Percentiles rank a stretch among this genome's conserved stretches.
phyloP scores from a whole-genome alignment of 1,284 basidiomycete genomes.

The Leccinum pallidistipes region DNA sequence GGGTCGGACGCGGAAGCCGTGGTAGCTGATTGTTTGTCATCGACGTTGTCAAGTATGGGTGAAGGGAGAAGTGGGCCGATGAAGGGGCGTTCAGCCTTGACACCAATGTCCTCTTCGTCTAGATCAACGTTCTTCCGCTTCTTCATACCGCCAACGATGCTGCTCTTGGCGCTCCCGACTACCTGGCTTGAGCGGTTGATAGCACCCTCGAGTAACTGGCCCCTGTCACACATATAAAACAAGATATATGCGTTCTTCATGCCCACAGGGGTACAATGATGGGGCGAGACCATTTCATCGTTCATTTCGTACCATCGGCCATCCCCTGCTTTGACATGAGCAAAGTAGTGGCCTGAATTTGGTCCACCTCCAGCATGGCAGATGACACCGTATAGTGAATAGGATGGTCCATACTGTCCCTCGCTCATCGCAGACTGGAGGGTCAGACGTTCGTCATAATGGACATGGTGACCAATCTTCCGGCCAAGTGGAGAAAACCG shows the following conservation, averaged over 20 bases:
- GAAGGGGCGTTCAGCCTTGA: slow-evolving; percentile 51
- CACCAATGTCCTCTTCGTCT: slow-evolving; percentile 51
- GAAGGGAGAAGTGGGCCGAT: slow-evolving; percentile 67
- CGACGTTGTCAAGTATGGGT: slow-evolving; percentile 27
- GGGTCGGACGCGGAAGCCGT: slow-evolving; percentile 44
- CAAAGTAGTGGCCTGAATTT: slow-evolving; percentile 95
- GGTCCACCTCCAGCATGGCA: slow-evolving; percentile 92
- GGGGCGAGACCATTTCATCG: slow-evolving; percentile 73
- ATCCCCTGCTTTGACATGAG: slow-evolving; percentile 74
- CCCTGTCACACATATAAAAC: slow-evolving; percentile 85
- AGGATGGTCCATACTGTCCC: slow-evolving; percentile 72
- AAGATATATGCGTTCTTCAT: slow-evolving; percentile 90
- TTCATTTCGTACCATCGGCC: slow-evolving; percentile 93
- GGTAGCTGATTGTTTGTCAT: slow-evolving; percentile 7
- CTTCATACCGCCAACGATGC: slow-evolving; percentile 59
- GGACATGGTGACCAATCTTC: slow-evolving; percentile 79
- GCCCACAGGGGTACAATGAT: slow-evolving; percentile 47
- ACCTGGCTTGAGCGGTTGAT: slow-evolving; percentile 37
- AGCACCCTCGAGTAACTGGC: slow-evolving; percentile 65
- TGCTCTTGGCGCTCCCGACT: slow-evolving; percentile 32
- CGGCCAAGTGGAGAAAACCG: slow-evolving; percentile 89
- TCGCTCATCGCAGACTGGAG: slow-evolving; percentile 86
- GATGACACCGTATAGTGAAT: slow-evolving; percentile 90
- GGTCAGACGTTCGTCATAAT: slow-evolving; percentile 79
- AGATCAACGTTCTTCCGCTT: slow-evolving; percentile 51